Conservation (phyloP, 345 rosid genomes). For the Citrus inodora region DNA sequence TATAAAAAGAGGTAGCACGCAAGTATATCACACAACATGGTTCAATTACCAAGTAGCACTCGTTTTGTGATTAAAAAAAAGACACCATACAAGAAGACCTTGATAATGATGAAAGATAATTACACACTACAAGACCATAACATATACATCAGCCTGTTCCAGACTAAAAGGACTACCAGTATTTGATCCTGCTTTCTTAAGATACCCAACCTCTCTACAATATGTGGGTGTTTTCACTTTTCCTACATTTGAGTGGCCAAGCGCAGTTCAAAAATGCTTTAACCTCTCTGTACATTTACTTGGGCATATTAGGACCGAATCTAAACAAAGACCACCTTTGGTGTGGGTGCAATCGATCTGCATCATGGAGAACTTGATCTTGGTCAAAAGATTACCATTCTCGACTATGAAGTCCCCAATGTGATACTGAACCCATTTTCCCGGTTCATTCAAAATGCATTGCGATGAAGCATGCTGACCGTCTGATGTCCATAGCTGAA, state of each 20-base stretch:
- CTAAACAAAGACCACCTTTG: constrained; percentile 91
- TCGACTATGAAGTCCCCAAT: constrained; percentile 74
- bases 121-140: not conserved
- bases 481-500: constrained; percentile 85
- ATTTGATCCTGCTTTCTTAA: not conserved
- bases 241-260: constrained; percentile 22
- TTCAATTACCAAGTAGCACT: not conserved
- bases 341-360: constrained; percentile 99
- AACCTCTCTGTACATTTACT: constrained; percentile 58
- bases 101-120: not conserved
- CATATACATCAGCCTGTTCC: constrained; percentile 1
- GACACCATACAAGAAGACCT: not conserved
- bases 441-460: constrained; percentile 55
- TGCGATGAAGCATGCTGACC: constrained; percentile 79
- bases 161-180: not conserved
- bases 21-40: not conserved
- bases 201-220: constrained; percentile 19
- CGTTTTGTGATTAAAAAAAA: not conserved
- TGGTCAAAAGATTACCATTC: constrained; percentile 27
- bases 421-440: constrained; percentile 78
- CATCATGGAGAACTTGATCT: constrained; percentile 78
- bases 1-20: not conserved
- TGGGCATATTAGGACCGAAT: constrained; percentile 73
- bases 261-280: constrained; percentile 43
- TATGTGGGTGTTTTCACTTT: not conserved